Base-by-base conservation (phyloP, 1,284 basidiomycete species). In the Cryptococcus deneoformans region DNA sequence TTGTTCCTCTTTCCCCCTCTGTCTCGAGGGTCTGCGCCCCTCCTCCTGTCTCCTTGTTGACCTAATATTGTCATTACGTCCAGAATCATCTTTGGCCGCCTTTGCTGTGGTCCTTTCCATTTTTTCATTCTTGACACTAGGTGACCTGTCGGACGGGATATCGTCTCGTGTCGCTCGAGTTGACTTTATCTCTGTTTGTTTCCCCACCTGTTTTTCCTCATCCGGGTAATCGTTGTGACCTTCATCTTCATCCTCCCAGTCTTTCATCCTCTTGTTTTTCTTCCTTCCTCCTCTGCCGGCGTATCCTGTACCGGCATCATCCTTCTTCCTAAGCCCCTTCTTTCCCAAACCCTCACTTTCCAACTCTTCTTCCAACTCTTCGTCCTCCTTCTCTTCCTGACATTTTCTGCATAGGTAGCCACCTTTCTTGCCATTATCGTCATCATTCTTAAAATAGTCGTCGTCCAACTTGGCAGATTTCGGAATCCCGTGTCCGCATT, bases 361-460 rank as follows among this genome's bases (percentile, higher is more conserved):
- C 34, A 47, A 0, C 36, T 44, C 29, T 29, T 44, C 35, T 34
- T 47, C 46, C 24, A 47, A 1, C 20, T 38, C 47, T 14, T 38
- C 47, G 8, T 54, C 48, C 34, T 51, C 52, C n/a, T 24, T 29
- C 20, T 57, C 51, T 11, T 60, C 54, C 29, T 56, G 51, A 12
- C 58, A 60, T 29, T 47, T 40, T 8, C 46, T 39, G 46, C 59
- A 61, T 9, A 54, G n/a, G 54, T 53, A 57, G 39, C 56, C 53
- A n/a, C 45, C 46, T 5, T 46, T 46, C 14, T 44, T 51, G n/a
- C 37, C 39, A 45, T 39, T 44, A 8, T 52, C 50, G 6, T 29
- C 37, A 11, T 54, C 54, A 1, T 53, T 39, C 8, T 39, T 47
- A 12, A 46, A 58, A 38, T 61, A 58, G 39, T 58, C 60, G 40